Conservation (phyloP, 83 land plant species). For the Picea abies region DNA sequence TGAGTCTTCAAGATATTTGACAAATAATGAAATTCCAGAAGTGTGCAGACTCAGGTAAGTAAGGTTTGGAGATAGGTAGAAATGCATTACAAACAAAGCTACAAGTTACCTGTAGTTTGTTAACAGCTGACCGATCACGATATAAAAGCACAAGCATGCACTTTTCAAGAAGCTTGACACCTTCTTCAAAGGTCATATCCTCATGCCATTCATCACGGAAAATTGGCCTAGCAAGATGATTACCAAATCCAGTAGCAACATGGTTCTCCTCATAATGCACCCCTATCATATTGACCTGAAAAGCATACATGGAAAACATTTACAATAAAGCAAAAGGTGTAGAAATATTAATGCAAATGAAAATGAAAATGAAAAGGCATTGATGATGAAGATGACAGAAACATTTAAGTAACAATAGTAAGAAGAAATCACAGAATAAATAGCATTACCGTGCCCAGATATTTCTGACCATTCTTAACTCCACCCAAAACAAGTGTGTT, state of each 20-base stretch:
- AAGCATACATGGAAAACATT: not conserved
- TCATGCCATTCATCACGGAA: conserved; percentile 89
- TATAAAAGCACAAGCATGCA: conserved; percentile 87
- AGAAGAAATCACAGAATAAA: not conserved
- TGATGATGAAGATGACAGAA: not conserved
- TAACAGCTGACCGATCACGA: conserved; percentile 91
- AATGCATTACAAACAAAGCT: not conserved
- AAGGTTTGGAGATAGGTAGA: not conserved
- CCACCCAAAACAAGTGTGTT: conserved; percentile 93
- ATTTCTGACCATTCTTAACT: conserved; percentile 90
- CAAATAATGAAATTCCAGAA: not conserved
- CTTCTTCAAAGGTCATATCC: conserved; percentile 86
- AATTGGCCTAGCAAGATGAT: conserved; percentile 90
- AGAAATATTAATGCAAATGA: not conserved
- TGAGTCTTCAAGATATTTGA: not conserved
- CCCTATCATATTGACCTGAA: conserved; percentile 95
- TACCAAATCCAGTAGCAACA: conserved; percentile 95
- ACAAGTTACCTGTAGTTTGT: conserved; percentile 80
- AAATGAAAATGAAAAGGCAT: not conserved
- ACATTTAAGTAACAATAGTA: not conserved
- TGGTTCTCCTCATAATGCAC: conserved; percentile 89
- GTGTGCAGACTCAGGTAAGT: not conserved
- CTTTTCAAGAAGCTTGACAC: conserved; percentile 80
- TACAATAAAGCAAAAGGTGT: not conserved
- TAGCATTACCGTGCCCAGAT: conserved; percentile 80